Percentiles rank a stretch among this genome's conserved stretches.
These are phyloP conservation scores for Thozetella sp. DNA, from an alignment of 495 filamentous ascomycete genomes.

Conservation along the genomic window DNA sequence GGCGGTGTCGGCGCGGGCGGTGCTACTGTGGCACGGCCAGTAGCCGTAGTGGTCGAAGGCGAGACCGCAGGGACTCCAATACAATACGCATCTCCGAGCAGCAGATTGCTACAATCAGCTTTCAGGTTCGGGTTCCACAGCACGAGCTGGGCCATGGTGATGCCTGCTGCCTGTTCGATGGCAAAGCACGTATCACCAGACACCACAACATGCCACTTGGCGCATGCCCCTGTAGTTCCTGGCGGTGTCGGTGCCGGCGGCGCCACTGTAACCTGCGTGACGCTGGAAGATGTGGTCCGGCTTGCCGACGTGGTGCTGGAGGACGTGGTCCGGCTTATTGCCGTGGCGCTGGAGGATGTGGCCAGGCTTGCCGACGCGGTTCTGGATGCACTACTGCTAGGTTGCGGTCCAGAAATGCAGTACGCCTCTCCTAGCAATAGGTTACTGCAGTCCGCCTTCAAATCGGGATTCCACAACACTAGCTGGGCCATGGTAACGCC, in stretches of 20 bases:
- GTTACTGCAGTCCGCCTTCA: not conserved
- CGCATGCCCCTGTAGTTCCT: constrained; percentile 13
- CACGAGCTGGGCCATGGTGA: constrained; percentile 21
- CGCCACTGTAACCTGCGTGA: not conserved
- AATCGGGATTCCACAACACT: not conserved
- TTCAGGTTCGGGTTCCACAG: constrained; percentile 22
- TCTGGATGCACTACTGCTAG: too few species aligned
- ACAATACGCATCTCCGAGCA: constrained; percentile 21
- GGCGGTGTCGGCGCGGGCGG: constrained; percentile 8
- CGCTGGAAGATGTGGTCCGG: not conserved
- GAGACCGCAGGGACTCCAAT: too few species aligned
- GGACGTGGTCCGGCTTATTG: not conserved
- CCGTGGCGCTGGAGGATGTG: not conserved
- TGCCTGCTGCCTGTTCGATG: constrained; percentile 10
- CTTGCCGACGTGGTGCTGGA: not conserved
- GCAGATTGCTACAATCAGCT: constrained; percentile 18
- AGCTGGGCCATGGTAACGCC: not conserved
- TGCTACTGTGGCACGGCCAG: not conserved
- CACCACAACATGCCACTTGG: constrained; percentile 14
- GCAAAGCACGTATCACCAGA: constrained; percentile 14
- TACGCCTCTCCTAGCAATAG: not conserved
- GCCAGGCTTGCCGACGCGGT: not conserved
- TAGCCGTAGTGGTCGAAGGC: too few species aligned
- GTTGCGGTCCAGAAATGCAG: not conserved
- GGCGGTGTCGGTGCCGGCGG: constrained; percentile 9